Base-by-base conservation (phyloP, 1,284 basidiomycete genomes). In the Lignosus rhinocerotis region DNA sequence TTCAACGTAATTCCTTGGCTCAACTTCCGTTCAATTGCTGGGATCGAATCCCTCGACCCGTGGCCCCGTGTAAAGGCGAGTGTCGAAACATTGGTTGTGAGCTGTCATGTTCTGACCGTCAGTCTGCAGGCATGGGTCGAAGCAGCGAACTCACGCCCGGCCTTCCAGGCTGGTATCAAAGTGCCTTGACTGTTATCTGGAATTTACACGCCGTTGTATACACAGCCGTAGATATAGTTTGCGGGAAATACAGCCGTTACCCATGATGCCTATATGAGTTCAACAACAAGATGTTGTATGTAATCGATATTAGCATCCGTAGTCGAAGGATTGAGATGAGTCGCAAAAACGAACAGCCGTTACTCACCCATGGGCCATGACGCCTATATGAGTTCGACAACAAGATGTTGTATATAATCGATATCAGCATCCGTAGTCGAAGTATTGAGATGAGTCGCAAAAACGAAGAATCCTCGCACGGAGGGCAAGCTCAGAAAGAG, bases 1-100 rank as follows among this genome's bases (percentile, higher is more conserved):
- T 77, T 86, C 60, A 88, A 88, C 63, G 76, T 78, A 10, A 76
- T 78, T 63, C 77, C 80, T 5, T 87, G 85, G 85, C 78, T 90
- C 32, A 71, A 77, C 14, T 51, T 66, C 51, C 69, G 73, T 60
- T 59, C 60, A 9, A 79, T 74, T 65, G 73, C 81, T 8, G 83
- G 82, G 17, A 74, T 87, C 45, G 76, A 83, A 45, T 78, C 73
- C 31, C 71, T 90, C 16, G 72, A 73, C 50, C 67, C 72, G 55
- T 73, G 63, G 65, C 73, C 72, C 7, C 61, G 63, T 51, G 33
- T 75, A 14, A 75, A 73, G 72, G 73, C 71, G 17, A 38, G 49
- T 56, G 12, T 21, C 7, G 11, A 5, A 32, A 14, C 44, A 30
- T 11, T 25, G 12, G 14, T 16, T 21, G n/a, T 19, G 14, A 42